Conservation (phyloP, 2,329 filamentous ascomycete species). For the Ophiocordyceps australis region DNA sequence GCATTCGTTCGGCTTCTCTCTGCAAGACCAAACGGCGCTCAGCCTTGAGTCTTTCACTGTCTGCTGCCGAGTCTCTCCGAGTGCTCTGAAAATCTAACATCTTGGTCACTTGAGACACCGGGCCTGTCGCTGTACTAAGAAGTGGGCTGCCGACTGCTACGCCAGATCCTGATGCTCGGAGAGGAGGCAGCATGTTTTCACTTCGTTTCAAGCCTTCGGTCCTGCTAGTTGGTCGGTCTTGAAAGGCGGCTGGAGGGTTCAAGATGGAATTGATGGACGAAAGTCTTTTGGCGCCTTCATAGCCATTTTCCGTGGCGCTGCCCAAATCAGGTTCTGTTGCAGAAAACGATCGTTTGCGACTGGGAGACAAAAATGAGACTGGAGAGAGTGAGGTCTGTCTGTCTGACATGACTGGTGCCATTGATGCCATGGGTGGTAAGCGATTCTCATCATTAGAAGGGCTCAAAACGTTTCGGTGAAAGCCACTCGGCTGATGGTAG, state of each 20-base stretch:
- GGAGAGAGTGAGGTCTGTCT: slow-evolving; percentile 41
- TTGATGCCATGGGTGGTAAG: slow-evolving; percentile 34
- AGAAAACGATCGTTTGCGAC: slow-evolving; percentile 52
- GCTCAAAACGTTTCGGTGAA: slow-evolving; percentile 17
- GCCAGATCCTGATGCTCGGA: slow-evolving; percentile 23
- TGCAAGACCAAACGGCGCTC: slow-evolving; percentile 49
- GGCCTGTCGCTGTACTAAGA: too few species aligned
- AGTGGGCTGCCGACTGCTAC: too few species aligned
- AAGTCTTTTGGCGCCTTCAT: slow-evolving; percentile 39
- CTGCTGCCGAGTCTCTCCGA: slow-evolving; percentile 14
- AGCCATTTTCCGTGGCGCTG: slow-evolving; percentile 15
- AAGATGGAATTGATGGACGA: slow-evolving; percentile 63
- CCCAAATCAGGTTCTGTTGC: slow-evolving; percentile 32
- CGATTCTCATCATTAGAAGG: slow-evolving; percentile 37
- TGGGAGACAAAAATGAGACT: slow-evolving; percentile 38
- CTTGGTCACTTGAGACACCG: too few species aligned
- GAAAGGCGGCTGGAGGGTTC: slow-evolving; percentile 31
- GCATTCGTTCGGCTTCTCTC: slow-evolving; percentile 60
- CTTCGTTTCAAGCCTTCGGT: slow-evolving; percentile 15
- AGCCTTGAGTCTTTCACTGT: slow-evolving; percentile 33
- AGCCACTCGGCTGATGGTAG: slow-evolving; percentile 27
- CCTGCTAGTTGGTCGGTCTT: slow-evolving; percentile 6
- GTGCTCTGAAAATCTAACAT: too few species aligned
- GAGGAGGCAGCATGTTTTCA: slow-evolving; percentile 21
- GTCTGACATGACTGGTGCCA: slow-evolving; percentile 21